These are phyloP conservation scores for Agrocybe praecox DNA, from an alignment of 768 basidiomycete species.

Conservation along the genomic window DNA sequence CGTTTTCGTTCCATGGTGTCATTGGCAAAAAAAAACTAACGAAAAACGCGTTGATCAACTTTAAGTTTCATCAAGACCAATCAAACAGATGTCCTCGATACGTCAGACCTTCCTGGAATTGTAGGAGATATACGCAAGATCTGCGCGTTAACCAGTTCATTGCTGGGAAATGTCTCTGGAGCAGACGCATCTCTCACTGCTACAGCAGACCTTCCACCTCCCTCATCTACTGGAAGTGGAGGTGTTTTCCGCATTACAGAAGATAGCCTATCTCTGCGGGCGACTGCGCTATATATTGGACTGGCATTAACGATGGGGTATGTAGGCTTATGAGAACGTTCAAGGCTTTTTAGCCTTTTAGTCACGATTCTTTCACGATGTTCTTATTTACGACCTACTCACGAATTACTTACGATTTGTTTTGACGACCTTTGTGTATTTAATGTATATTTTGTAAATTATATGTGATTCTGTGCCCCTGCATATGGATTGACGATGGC, in stretches of 20 bases:
- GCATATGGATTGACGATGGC: too few relatives aligned
- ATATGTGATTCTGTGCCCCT: too few relatives aligned
- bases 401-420: background rate
- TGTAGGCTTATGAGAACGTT: slow-evolving; percentile 6
- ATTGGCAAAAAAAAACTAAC: too few relatives aligned
- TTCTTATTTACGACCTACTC: background rate
- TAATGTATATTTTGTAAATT: background rate
- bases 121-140: slow-evolving; percentile 52
- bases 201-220: slow-evolving; percentile 9
- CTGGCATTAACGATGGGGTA: slow-evolving; percentile 9
- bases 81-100: slow-evolving; percentile 53
- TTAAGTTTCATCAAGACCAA: slow-evolving; percentile 58
- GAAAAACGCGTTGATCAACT: background rate
- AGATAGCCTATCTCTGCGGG: background rate
- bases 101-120: slow-evolving; percentile 47
- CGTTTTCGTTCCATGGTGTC: too few relatives aligned
- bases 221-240: slow-evolving; percentile 1
- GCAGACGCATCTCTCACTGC: slow-evolving; percentile 12
- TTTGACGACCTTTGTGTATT: background rate
- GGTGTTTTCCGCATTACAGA: background rate
- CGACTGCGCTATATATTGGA: background rate
- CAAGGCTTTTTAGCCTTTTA: background rate
- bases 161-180: slow-evolving; percentile 54
- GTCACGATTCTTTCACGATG: background rate
- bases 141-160: slow-evolving; percentile 51